Evolutionary conservation across 106 monocot species (phyloP).

Genomic region (Hemerocallis citrina): DNA sequence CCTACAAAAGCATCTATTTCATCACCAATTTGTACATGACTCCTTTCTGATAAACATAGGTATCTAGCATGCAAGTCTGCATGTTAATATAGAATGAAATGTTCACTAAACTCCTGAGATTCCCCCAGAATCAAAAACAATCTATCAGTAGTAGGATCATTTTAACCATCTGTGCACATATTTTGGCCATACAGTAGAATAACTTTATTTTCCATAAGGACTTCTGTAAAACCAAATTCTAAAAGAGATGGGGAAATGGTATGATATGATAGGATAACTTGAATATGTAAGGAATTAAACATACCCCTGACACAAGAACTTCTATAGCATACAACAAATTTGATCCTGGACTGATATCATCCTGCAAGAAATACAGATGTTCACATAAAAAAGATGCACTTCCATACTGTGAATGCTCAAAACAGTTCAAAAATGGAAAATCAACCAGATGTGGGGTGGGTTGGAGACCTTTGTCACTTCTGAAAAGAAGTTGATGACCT

Average conservation of each 20-base stretch:
- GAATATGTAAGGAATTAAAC: too few relatives aligned
- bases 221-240: background rate
- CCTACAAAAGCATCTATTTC: background rate
- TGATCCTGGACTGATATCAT: slow-evolving; percentile 72
- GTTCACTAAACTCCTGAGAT: too few relatives aligned
- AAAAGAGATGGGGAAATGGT: background rate
- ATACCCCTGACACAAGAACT: slow-evolving; percentile 91
- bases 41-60: background rate
- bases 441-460: background rate
- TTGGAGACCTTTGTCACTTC: slow-evolving; percentile 56
- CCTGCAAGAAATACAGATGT: slow-evolving; percentile 35
- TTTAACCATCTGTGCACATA: too few relatives aligned
- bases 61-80: background rate
- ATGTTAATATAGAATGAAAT: background rate
- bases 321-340: slow-evolving; percentile 92
- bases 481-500: slow-evolving; percentile 75
- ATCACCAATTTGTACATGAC: background rate
- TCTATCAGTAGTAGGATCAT: background rate
- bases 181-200: too few relatives aligned
- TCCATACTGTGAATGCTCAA: background rate
- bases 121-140: too few relatives aligned
- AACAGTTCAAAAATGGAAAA: background rate
- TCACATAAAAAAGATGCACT: background rate
- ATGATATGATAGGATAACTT: background rate
- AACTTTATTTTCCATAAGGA: too few relatives aligned